Base-by-base conservation (phyloP, 2,329 filamentous ascomycete species). In the Paecilomyces niveus region DNA sequence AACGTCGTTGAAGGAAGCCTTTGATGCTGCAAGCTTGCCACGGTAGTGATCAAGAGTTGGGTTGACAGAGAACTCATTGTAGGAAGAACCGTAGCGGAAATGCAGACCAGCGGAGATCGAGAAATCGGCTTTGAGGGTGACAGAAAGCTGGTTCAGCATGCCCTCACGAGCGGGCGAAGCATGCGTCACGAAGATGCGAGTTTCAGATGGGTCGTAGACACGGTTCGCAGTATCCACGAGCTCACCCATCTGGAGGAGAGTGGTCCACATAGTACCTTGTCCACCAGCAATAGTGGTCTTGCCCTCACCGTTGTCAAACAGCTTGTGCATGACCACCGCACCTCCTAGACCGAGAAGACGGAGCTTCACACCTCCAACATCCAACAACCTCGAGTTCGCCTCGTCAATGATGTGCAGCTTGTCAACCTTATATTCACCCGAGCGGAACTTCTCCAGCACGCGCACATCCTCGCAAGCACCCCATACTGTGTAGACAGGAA, bases 191-290 rank as follows among this genome's bases (percentile, higher is more conserved):
- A 99, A 97, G 63, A 99, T 84, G 59, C 94, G 90, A 35, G 94
- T 99, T 77, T 99, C 94, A 60, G 93, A 96, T 1, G 94, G 94
- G 71, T 99, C 94, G 77, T 97, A 99, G 60, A 99, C 94, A 67
- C 94, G 90, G 75, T 97, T 96, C 18, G 94, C 94, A 3, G 95
- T 99, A 73, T 99, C 94, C 57, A 99, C 91, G 54, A 99, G 82
- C 78, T 99, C 94, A 56, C 94, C 94, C 89, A 99, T 99, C 77
- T 99, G 94, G 64, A 99, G 78, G 31, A 99, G 81, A 6, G 94
- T 99, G 7, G 94, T 99, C 94, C 94, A 99, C 94, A 99, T 99
- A 53, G 94, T 99, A 62, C 94, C 94, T 75, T 99, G 94, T 21
- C 94, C 94, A 72, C 94, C 94, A 22, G 94, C 94, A 75, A 99